Evolutionary conservation across 176 grass and related monocot species (phyloP).

Genomic region (Hyparrhenia diplandra): DNA sequence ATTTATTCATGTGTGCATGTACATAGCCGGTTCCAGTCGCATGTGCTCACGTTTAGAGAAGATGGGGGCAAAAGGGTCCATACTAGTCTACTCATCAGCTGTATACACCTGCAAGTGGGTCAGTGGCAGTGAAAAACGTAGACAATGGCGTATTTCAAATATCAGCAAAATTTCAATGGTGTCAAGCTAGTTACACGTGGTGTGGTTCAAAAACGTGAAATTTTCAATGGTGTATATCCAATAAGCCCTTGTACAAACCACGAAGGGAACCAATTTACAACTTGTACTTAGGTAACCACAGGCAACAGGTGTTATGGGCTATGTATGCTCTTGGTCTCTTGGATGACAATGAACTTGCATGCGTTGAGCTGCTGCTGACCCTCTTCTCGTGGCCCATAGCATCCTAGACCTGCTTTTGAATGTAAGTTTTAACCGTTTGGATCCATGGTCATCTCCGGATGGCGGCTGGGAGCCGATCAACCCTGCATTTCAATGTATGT

Average conservation of each 20-base stretch:
- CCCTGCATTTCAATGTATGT: conserved; percentile 37
- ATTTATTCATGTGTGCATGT: too few species aligned
- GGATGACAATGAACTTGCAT: not conserved
- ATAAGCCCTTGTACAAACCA: not conserved
- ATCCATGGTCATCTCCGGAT: not conserved
- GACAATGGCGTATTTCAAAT: too few species aligned
- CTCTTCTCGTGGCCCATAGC: not conserved
- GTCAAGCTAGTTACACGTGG: too few species aligned
- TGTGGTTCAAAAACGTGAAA: too few species aligned
- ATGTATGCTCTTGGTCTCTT: not conserved
- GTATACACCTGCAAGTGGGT: too few species aligned
- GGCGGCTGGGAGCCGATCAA: conserved; percentile 40
- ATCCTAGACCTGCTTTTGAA: not conserved
- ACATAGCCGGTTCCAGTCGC: too few species aligned
- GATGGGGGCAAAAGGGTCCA: too few species aligned
- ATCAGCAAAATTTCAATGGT: too few species aligned
- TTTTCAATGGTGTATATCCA: too few species aligned
- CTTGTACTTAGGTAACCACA: conserved; percentile 15
- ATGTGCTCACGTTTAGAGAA: too few species aligned
- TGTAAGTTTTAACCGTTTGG: not conserved
- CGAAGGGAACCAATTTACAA: conserved; percentile 7
- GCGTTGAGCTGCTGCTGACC: not conserved
- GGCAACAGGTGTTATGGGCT: not conserved
- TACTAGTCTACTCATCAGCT: too few species aligned
- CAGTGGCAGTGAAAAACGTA: too few species aligned